Conservation (phyloP, 2,329 filamentous ascomycete species). For the Zymoseptoria pseudotritici region DNA sequence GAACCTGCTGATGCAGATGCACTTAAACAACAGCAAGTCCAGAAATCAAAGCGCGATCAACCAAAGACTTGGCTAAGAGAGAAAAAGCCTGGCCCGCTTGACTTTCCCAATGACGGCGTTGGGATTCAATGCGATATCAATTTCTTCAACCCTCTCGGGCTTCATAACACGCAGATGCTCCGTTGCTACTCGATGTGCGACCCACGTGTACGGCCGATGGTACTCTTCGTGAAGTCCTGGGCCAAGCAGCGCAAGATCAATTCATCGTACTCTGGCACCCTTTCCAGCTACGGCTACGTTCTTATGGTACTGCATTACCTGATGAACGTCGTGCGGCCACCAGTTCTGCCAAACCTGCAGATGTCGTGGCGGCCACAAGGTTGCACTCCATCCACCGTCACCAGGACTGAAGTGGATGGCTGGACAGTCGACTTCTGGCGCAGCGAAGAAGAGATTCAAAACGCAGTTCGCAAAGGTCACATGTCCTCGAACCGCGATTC, state of each 20-base stretch:
- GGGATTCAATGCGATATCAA: conserved; percentile 92
- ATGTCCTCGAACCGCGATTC: conserved; percentile 64
- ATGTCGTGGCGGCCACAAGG: conserved; percentile 41
- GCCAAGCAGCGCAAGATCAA: conserved; percentile 81
- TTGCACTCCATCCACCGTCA: conserved; percentile 20
- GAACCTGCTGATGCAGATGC: neutral
- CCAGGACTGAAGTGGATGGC: conserved; percentile 42
- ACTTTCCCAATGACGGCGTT: conserved; percentile 67
- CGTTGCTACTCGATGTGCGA: conserved; percentile 78
- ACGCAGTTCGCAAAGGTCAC: conserved; percentile 50
- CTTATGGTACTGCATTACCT: conserved; percentile 89
- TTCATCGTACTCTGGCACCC: conserved; percentile 73
- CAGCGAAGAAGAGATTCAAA: conserved; percentile 61
- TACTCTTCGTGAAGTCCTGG: conserved; percentile 87
- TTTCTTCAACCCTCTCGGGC: conserved; percentile 73
- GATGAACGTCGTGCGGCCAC: conserved; percentile 71
- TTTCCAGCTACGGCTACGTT: conserved; percentile 86
- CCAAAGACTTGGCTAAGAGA: conserved; percentile 37
- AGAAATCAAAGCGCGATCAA: conserved; percentile 11
- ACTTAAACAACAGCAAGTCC: neutral
- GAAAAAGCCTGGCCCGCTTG: conserved; percentile 48
- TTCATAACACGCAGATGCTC: conserved; percentile 77
- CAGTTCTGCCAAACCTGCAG: conserved; percentile 80
- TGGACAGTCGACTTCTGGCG: conserved; percentile 68
- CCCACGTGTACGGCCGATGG: conserved; percentile 65